Evolutionary conservation across 2,329 filamentous ascomycete genomes (phyloP), one percentile per base, ranked within the genome.

Genomic region (Emmonsia crescens): DNA sequence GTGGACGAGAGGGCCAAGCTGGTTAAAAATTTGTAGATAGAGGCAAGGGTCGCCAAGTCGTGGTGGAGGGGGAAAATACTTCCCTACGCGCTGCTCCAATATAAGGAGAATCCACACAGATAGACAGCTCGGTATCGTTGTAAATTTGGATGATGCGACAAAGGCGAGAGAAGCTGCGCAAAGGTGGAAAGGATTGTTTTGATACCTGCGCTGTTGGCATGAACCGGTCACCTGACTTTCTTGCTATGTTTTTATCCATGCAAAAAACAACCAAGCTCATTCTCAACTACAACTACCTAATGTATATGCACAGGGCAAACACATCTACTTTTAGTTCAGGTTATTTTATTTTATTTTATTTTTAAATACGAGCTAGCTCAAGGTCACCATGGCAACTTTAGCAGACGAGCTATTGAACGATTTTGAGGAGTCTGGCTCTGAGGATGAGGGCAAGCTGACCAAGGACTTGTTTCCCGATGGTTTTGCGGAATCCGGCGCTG

Each of bases 401-500:
- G 93, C 90, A 65, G 92, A 97, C 71, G 93, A 97, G 74, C 83
- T 99, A 12, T 82, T 97, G 68, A 89, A 94, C 71, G 91, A 96
- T 73, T 94, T 96, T 66, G 91, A 91, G 55, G 90, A 95, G 71
- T 89, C 86, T 5, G 91, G 86, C 59, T 90, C 90, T 59, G 89
- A 94, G 68, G 84, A 82, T 44, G 87, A 87, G 64, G 84, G 85
- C 42, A 79, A 84, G 38, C 79, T 82, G 55, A 79, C 83, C 62
- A 78, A 82, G 59, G 78, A 76, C 33, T 76, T 80, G 66, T 68
- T 73, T 42, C 68, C 76, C 63, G 74, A 79, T 48, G 75, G 77
- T 59, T 74, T 77, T 36, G 71, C 76, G 21, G 56, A 64, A 31
- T 56, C 60, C 21, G 62, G 67, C 24, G 69, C 61, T 5, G 59